Evolutionary conservation across 495 filamentous ascomycete species (phyloP), one percentile per base, ranked within the genome.

Genomic region (Daldinia concentrica): DNA sequence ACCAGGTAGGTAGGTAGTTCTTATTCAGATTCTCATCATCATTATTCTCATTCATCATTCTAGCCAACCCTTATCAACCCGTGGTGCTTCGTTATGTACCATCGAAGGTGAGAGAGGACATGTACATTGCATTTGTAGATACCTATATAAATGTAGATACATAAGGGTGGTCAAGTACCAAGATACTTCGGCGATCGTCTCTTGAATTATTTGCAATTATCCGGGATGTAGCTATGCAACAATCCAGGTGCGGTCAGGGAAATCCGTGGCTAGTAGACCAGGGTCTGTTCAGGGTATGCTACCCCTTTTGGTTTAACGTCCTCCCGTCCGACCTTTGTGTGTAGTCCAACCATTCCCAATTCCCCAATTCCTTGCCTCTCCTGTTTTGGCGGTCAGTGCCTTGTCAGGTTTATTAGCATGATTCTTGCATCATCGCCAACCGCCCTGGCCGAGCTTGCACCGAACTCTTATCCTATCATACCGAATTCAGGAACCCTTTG

Each of bases 401-500:
- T 65, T 65, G 61, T 72, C 64, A 72, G 65, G 62, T 64, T 65
- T 65, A 27, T 69, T 70, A 70, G 71, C 72, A 71, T 74, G 72
- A 74, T 74, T 74, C 72, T 74, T 74, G 72, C 72, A 74, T 74
- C 72, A 74, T 71, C 63, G 55, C 66, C 66, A 71, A 32, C 72
- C 67, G 72, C 72, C 72, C 72, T 74, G 72, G 72, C 72, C 72
- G 72, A 74, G 72, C 72, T 74, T 74, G 63, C 58, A 74, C 72
- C 72, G 72, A 74, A 68, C 19, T 61, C 11, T 63, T 43, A 65
- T 67, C 72, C 72, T 74, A 74, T 74, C 72, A 74, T 55, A 71
- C 50, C 50, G 24, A 57, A 65, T 68, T 59, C 58, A 61, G 58
- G 61, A 45, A 39, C 43, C 41, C 43, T 56, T 61, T 41, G 27